Evolutionary conservation across 1,284 basidiomycete species (phyloP).

Genomic region (Apiotrichum brassicae): DNA sequence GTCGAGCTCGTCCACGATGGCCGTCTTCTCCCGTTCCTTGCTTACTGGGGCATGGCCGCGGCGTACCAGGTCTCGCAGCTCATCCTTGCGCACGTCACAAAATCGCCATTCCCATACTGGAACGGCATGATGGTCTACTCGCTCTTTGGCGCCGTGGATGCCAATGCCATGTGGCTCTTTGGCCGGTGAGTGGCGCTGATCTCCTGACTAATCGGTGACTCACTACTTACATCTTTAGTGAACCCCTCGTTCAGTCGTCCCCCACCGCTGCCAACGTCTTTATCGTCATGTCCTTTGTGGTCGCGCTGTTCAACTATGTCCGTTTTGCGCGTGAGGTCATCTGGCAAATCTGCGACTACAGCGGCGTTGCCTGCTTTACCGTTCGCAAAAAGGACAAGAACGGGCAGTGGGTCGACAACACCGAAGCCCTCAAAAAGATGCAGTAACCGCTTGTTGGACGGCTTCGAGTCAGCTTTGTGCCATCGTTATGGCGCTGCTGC

Average conservation of each 20-base stretch:
- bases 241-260: constrained; percentile 42
- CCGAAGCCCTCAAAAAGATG: constrained; percentile 15
- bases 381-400: constrained; percentile 70
- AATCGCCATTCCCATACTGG: constrained; percentile 75
- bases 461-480: too few species aligned
- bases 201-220: not conserved
- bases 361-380: constrained; percentile 85
- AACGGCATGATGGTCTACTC: constrained; percentile 83
- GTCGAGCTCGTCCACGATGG: constrained; percentile 52
- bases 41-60: constrained; percentile 76
- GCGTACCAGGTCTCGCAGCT: constrained; percentile 71
- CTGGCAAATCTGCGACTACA: constrained; percentile 74
- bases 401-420: constrained; percentile 61
- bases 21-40: constrained; percentile 77
- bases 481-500: too few species aligned
- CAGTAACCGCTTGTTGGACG: too few species aligned
- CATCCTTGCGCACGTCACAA: constrained; percentile 89
- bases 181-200: constrained; percentile 55
- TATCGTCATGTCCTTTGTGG: constrained; percentile 54
- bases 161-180: constrained; percentile 63
- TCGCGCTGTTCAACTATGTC: constrained; percentile 63
- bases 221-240: constrained; percentile 12
- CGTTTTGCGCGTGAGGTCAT: constrained; percentile 77
- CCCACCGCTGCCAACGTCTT: constrained; percentile 58
- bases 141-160: constrained; percentile 70